Evolutionary conservation across 2,329 filamentous ascomycete genomes (phyloP).

Genomic region (Aureobasidium leucospermi): DNA sequence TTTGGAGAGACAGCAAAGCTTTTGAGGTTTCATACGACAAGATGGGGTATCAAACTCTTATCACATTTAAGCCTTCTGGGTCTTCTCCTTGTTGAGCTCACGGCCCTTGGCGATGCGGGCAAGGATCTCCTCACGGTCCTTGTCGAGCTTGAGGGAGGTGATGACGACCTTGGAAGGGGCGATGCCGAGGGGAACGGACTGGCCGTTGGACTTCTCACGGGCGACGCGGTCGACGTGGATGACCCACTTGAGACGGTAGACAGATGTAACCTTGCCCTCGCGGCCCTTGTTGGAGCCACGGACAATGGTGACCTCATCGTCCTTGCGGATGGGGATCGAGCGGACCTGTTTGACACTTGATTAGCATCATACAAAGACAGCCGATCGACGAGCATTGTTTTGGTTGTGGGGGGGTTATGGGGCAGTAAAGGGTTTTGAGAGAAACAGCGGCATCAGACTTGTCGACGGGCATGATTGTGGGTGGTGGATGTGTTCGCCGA

Average conservation of each 20-base stretch:
- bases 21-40: conserved; percentile 4
- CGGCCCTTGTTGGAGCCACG: conserved; percentile 94
- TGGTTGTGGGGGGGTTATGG: neutral
- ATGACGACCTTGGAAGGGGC: conserved; percentile 96
- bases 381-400: conserved; percentile 11
- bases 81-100: conserved; percentile 60
- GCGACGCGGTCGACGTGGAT: conserved; percentile 95
- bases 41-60: neutral
- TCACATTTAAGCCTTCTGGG: conserved; percentile 20
- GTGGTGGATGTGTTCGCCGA: neutral
- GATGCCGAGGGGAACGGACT: conserved; percentile 89
- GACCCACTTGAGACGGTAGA: conserved; percentile 97
- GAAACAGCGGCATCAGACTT: conserved; percentile 1
- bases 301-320: conserved; percentile 73
- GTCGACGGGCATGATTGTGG: neutral
- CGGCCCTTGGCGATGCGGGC: conserved; percentile 77
- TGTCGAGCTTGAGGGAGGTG: conserved; percentile 98
- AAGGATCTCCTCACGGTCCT: conserved; percentile 84
- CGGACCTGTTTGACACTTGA: conserved; percentile 56
- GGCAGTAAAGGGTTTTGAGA: neutral
- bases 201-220: conserved; percentile 95
- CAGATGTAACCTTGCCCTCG: conserved; percentile 95
- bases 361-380: conserved; percentile 11
- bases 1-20: conserved; percentile 5
- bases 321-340: conserved; percentile 94